Evolutionary conservation across 495 filamentous ascomycete genomes (phyloP).

Genomic region (Penicillium cataractarum): DNA sequence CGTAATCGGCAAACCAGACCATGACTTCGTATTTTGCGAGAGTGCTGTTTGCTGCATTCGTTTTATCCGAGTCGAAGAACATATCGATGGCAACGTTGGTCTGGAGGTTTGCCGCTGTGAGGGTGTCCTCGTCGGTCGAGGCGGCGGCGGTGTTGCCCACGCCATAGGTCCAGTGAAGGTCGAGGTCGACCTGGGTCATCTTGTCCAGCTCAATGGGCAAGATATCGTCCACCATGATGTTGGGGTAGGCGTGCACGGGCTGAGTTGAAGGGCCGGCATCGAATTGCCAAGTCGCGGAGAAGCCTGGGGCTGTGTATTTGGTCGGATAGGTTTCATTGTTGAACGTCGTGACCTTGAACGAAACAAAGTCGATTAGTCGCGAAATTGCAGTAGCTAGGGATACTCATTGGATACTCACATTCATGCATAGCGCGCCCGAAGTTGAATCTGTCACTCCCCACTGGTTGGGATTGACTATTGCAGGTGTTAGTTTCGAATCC

Average conservation of each 20-base stretch:
- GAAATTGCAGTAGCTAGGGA: not conserved
- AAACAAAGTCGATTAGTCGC: slow-evolving; percentile 1
- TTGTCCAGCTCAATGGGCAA: slow-evolving; percentile 28
- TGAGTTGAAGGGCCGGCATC: slow-evolving; percentile 21
- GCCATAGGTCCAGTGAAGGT: slow-evolving; percentile 42
- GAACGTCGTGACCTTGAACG: slow-evolving; percentile 36
- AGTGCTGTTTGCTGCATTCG: slow-evolving; percentile 29
- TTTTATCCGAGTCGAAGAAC: slow-evolving; percentile 43
- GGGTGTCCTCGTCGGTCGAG: slow-evolving; percentile 15
- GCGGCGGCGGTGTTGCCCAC: slow-evolving; percentile 31
- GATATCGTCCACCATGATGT: slow-evolving; percentile 33
- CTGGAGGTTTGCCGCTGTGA: slow-evolving; percentile 30
- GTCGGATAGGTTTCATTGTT: slow-evolving; percentile 40
- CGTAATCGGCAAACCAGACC: slow-evolving; percentile 44
- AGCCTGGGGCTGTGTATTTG: slow-evolving; percentile 37
- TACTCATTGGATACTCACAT: slow-evolving; percentile 23
- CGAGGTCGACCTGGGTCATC: slow-evolving; percentile 29
- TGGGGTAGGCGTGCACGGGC: slow-evolving; percentile 46
- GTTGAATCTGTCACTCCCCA: slow-evolving; percentile 29
- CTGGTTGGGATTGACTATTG: slow-evolving; percentile 39
- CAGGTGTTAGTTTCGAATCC: slow-evolving; percentile 10
- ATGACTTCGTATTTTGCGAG: slow-evolving; percentile 48
- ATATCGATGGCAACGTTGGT: slow-evolving; percentile 52
- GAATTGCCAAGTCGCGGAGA: slow-evolving; percentile 44
- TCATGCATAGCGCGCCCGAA: slow-evolving; percentile 30